These are phyloP conservation scores for Trichoderma asperellum DNA, from an alignment of 2,329 filamentous ascomycete species.

Conservation along the genomic window DNA sequence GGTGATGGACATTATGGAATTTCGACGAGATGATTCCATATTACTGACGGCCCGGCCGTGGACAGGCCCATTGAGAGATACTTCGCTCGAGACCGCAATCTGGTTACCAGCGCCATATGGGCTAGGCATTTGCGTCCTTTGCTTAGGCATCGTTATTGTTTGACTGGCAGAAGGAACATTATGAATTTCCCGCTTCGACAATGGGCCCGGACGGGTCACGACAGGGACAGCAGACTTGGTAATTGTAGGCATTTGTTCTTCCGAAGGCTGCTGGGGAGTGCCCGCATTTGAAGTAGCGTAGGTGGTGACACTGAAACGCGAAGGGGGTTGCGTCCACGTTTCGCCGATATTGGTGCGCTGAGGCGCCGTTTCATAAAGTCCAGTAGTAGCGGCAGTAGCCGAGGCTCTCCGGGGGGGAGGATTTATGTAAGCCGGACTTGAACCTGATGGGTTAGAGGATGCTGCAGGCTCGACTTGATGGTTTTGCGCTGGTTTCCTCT, in stretches of 20 bases:
- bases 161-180: conserved; percentile 29
- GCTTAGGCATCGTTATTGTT: neutral
- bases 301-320: conserved; percentile 67
- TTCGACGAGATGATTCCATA: conserved; percentile 32
- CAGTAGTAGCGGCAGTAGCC: conserved; percentile 31
- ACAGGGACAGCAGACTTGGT: conserved; percentile 32
- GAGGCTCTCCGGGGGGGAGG: conserved; percentile 4
- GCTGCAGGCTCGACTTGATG: neutral
- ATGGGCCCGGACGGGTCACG: conserved; percentile 42
- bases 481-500: conserved; percentile 50
- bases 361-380: conserved; percentile 30
- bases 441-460: neutral
- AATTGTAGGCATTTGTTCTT: conserved; percentile 31
- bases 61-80: neutral
- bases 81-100: conserved; percentile 2
- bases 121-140: conserved; percentile 10
- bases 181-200: conserved; percentile 35
- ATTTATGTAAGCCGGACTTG: conserved; percentile 27
- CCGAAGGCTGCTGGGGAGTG: conserved; percentile 36
- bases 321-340: conserved; percentile 57
- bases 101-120: conserved; percentile 1
- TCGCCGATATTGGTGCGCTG: conserved; percentile 34
- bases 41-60: conserved; percentile 24
- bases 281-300: conserved; percentile 55
- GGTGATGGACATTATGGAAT: conserved; percentile 47